phyloP scores from a whole-genome alignment of 768 basidiomycete species.

The Neoboletus magnificus region DNA sequence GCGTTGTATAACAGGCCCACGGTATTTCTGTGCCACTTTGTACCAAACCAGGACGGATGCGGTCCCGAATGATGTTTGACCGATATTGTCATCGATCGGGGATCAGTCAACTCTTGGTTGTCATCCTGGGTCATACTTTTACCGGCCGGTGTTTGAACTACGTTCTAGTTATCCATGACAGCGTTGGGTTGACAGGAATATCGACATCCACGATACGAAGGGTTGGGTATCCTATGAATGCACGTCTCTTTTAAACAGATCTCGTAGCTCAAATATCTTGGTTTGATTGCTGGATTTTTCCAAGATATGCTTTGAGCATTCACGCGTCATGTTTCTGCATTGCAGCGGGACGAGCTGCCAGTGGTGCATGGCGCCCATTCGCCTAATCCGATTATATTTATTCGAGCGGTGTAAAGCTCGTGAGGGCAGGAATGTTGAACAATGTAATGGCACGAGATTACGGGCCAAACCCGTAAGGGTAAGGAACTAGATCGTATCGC shows the following conservation, averaged over 20 bases:
- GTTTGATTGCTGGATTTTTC: background rate
- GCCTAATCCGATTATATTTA: background rate
- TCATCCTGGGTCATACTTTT: background rate
- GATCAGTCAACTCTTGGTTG: background rate
- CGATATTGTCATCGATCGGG: background rate
- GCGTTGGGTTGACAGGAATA: background rate
- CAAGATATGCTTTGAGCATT: background rate
- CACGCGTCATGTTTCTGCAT: background rate
- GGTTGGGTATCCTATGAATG: background rate
- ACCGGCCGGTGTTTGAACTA: background rate
- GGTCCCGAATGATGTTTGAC: background rate
- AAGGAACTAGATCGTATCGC: background rate
- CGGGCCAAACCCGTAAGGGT: background rate
- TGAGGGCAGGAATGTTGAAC: background rate
- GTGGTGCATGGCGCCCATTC: too few species aligned
- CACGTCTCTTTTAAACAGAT: background rate
- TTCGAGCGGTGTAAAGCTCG: background rate
- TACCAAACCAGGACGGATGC: background rate
- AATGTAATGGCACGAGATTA: background rate
- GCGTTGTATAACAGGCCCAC: conserved; percentile 8
- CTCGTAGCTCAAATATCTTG: background rate
- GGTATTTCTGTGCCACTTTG: background rate
- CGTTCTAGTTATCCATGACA: background rate
- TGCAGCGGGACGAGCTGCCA: background rate
- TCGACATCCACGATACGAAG: background rate